A percentile compares a stretch with the other conserved stretches of the same genome.
Conservation (phyloP, 169 alveolate species). For the Cyclospora cayetanensis region DNA sequence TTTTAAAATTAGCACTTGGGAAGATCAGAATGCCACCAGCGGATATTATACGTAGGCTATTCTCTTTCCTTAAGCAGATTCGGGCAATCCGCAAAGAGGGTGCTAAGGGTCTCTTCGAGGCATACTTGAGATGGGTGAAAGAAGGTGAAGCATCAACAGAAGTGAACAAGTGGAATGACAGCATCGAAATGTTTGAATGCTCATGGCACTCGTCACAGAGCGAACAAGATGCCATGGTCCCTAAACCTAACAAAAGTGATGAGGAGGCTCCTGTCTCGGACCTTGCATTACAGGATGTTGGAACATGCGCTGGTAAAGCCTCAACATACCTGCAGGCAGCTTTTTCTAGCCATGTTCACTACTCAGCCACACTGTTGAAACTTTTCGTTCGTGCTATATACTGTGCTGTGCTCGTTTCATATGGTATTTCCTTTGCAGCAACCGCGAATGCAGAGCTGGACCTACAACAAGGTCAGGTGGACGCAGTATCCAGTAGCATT, state of each 20-base stretch:
- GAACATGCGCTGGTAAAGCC: background rate
- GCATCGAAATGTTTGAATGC: constrained; percentile 8
- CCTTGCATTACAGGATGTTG: background rate
- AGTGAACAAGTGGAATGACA: background rate
- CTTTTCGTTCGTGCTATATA: background rate
- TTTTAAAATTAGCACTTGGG: background rate
- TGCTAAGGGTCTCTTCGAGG: background rate
- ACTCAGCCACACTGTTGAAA: background rate
- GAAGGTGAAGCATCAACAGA: constrained; percentile 6
- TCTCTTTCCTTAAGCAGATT: background rate
- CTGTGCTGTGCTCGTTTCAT: background rate
- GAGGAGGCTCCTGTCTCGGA: background rate
- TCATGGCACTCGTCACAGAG: constrained; percentile 53
- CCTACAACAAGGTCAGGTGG: constrained; percentile 1
- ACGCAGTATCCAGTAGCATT: background rate
- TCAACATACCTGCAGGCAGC: background rate
- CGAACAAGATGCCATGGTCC: constrained; percentile 28
- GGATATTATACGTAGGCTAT: background rate
- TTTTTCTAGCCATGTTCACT: background rate
- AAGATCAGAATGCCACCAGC: constrained; percentile 7
- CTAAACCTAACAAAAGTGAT: constrained; percentile 1
- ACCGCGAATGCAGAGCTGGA: background rate
- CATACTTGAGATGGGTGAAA: background rate
- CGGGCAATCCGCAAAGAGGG: constrained; percentile 13
- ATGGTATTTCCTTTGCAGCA: constrained; percentile 6